Conservation (phyloP, 1,284 basidiomycete genomes). For the Ustilago sp. region DNA sequence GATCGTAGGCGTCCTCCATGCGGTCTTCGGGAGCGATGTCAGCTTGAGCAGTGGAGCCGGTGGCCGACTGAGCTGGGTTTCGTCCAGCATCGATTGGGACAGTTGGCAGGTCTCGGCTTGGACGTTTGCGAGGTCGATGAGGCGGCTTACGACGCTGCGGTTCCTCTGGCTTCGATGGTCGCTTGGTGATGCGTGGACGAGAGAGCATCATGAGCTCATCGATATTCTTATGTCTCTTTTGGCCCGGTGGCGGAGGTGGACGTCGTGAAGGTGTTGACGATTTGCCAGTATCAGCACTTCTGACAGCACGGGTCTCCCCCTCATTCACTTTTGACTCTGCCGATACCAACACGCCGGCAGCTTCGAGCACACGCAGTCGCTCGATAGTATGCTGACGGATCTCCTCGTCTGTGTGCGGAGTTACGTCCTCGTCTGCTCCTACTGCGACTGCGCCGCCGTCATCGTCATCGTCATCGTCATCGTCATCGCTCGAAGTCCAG, state of each 20-base stretch:
- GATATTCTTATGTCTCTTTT: constrained; percentile 43
- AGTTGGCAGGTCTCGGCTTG: constrained; percentile 52
- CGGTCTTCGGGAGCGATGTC: constrained; percentile 59
- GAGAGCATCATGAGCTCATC: constrained; percentile 52
- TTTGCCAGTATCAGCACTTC: constrained; percentile 5
- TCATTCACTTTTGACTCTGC: constrained; percentile 1
- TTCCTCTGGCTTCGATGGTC: constrained; percentile 47
- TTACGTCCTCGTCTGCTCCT: constrained; percentile 32
- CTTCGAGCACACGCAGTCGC: constrained; percentile 82
- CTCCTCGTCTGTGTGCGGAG: constrained; percentile 70
- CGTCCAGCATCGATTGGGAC: constrained; percentile 12
- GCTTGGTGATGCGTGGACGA: constrained; percentile 33
- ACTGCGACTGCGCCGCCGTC: constrained; percentile 56
- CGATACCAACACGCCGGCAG: constrained; percentile 82
- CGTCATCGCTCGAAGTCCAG: constrained; percentile 73
- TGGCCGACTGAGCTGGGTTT: background rate
- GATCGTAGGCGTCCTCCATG: constrained; percentile 88
- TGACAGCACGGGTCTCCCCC: constrained; percentile 1
- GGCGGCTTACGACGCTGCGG: constrained; percentile 47
- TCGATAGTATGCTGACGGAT: constrained; percentile 80
- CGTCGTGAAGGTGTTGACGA: constrained; percentile 25
- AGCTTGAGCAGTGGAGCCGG: background rate
- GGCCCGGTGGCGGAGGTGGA: constrained; percentile 47
- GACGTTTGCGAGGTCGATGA: constrained; percentile 31
- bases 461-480: constrained; percentile 72